Evolutionary conservation across 2,329 filamentous ascomycete species (phyloP).

Genomic region (Neonectria hederae): DNA sequence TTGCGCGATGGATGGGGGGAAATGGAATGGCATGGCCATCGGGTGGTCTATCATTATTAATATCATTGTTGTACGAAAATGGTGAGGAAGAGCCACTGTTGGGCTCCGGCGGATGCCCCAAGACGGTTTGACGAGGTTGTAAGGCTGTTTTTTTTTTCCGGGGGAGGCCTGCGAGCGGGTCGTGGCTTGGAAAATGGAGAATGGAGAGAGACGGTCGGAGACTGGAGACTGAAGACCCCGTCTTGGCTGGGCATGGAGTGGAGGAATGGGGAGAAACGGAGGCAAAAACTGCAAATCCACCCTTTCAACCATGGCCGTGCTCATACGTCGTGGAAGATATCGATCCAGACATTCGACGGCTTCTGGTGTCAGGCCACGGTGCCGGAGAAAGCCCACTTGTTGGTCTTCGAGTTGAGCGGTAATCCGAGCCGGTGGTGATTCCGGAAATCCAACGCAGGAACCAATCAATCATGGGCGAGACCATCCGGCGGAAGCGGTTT

Average conservation of each 20-base stretch:
- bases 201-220: not conserved
- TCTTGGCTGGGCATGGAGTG: not conserved
- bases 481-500: not conserved
- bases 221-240: not conserved
- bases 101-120: not conserved
- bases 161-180: constrained; percentile 1
- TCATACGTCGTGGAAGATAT: not conserved
- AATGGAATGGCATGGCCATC: not conserved
- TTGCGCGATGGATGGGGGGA: not conserved
- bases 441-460: not conserved
- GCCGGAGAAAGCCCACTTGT: not conserved
- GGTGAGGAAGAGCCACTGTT: not conserved
- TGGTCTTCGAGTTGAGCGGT: not conserved
- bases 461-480: not conserved
- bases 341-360: not conserved
- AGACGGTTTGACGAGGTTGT: not conserved
- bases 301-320: not conserved
- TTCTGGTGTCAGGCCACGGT: not conserved
- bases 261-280: constrained; percentile 2
- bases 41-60: not conserved
- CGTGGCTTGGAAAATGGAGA: not conserved
- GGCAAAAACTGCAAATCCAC: not conserved
- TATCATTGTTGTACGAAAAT: not conserved
- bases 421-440: not conserved
- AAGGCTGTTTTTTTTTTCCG: not conserved